phyloP scores from a whole-genome alignment of 768 basidiomycete genomes.

The Trametes cingulata region DNA sequence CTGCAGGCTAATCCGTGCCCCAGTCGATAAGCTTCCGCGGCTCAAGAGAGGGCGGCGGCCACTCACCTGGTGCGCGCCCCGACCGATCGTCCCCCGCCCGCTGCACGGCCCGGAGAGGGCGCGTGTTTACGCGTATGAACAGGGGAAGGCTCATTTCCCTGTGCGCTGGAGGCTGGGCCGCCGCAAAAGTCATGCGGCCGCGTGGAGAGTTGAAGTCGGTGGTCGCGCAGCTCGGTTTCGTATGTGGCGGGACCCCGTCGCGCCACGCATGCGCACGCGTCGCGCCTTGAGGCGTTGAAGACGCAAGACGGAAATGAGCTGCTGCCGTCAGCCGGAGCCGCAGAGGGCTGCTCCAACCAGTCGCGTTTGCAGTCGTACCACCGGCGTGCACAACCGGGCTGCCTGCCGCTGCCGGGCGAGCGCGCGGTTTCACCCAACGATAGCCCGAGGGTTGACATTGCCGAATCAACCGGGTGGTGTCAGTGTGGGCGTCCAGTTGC shows the following conservation, averaged over 20 bases:
- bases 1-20: slow-evolving; percentile 7
- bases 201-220: background rate
- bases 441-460: background rate
- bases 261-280: background rate
- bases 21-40: background rate
- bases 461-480: background rate
- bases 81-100: slow-evolving; percentile 5
- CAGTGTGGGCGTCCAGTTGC: background rate
- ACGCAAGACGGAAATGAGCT: background rate
- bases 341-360: too few species aligned
- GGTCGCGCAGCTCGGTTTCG: background rate
- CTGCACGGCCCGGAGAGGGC: background rate
- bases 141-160: background rate
- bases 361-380: too few species aligned
- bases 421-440: slow-evolving; percentile 2
- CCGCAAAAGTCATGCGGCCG: background rate
- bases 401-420: background rate
- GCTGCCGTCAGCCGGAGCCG: background rate
- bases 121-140: background rate
- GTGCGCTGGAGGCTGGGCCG: background rate
- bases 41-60: background rate
- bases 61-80: background rate
- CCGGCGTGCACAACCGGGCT: too few species aligned
- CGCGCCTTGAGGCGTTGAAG: background rate
- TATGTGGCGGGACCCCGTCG: background rate